phyloP scores from a whole-genome alignment of 345 rosid species.

The Sonneratia caseolaris region DNA sequence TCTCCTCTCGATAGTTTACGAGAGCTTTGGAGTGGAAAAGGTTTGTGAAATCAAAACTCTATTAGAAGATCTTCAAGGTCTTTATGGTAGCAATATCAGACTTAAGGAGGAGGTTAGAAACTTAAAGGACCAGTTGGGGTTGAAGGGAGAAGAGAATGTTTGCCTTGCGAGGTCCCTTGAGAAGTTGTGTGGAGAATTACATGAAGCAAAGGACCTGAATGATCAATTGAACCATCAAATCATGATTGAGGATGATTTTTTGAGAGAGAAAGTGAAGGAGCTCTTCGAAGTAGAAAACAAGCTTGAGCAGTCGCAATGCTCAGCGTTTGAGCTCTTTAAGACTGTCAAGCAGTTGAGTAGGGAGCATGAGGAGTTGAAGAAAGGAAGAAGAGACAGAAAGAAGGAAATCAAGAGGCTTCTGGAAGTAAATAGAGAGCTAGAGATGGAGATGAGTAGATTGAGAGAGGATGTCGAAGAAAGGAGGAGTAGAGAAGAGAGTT shows the following conservation, averaged over 20 bases:
- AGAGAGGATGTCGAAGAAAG: slow-evolving; percentile 39
- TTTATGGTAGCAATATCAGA: slow-evolving; percentile 22
- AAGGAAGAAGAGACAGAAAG: slow-evolving; percentile 26
- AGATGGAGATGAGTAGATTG: slow-evolving; percentile 29
- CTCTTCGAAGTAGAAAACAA: slow-evolving; percentile 58
- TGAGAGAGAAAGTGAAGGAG: slow-evolving; percentile 46
- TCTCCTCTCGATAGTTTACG: slow-evolving; percentile 39
- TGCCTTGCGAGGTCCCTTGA: slow-evolving; percentile 35
- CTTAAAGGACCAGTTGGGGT: slow-evolving; percentile 36
- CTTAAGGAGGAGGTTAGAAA: slow-evolving; percentile 40
- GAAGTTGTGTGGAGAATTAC: slow-evolving; percentile 41
- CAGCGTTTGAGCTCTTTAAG: slow-evolving; percentile 41
- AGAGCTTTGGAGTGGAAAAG: slow-evolving; percentile 47
- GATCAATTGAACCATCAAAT: slow-evolving; percentile 50
- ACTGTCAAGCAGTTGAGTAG: slow-evolving; percentile 53
- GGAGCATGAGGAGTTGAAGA: slow-evolving; percentile 45
- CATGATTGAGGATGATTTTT: slow-evolving; percentile 35
- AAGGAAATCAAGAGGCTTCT: slow-evolving; percentile 40
- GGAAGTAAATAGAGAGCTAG: slow-evolving; percentile 41
- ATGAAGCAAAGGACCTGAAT: slow-evolving; percentile 41
- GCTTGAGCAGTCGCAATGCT: slow-evolving; percentile 48
- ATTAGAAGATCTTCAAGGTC: slow-evolving; percentile 28
- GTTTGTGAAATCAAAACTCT: slow-evolving; percentile 39
- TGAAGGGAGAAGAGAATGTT: slow-evolving; percentile 37
- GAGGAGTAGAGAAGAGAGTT: slow-evolving; percentile 44